These are phyloP conservation scores for Heliamphora pulchella DNA, from an alignment of 179 eudicot genomes.

Conservation along the genomic window DNA sequence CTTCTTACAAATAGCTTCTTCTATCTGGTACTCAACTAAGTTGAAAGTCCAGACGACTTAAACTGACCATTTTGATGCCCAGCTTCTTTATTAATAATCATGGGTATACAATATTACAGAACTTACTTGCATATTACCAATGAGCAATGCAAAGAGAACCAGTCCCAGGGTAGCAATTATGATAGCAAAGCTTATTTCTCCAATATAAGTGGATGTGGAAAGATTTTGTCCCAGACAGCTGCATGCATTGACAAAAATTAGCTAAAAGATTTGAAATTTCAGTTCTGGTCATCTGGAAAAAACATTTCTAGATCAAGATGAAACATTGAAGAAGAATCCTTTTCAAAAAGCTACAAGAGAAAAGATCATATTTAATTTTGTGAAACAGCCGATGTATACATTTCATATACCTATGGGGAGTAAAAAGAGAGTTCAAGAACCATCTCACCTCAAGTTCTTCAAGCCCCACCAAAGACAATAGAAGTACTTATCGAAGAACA, in stretches of 20 bases:
- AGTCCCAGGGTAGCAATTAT: conserved; percentile 50
- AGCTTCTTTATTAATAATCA: background rate
- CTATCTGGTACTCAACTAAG: too few species aligned
- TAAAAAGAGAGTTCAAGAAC: background rate
- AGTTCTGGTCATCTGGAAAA: background rate
- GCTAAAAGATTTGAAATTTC: background rate
- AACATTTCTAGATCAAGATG: background rate
- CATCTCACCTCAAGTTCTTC: conserved; percentile 55
- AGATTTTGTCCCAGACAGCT: conserved; percentile 63
- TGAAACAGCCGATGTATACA: background rate
- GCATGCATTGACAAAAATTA: conserved; percentile 17
- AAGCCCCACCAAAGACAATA: conserved; percentile 88
- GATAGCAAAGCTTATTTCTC: conserved; percentile 53
- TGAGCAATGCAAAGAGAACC: conserved; percentile 58
- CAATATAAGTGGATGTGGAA: conserved; percentile 47
- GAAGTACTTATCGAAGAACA: conserved; percentile 55
- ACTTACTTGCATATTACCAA: conserved; percentile 74
- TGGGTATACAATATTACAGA: background rate
- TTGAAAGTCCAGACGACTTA: background rate
- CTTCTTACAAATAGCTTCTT: too few species aligned
- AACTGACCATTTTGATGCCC: background rate
- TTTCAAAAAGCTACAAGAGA: background rate
- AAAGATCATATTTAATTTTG: background rate
- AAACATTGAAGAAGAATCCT: background rate
- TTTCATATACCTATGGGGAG: background rate